These are phyloP conservation scores for Claviceps arundinis DNA, from an alignment of 2,329 filamentous ascomycete species.

Conservation along the genomic window DNA sequence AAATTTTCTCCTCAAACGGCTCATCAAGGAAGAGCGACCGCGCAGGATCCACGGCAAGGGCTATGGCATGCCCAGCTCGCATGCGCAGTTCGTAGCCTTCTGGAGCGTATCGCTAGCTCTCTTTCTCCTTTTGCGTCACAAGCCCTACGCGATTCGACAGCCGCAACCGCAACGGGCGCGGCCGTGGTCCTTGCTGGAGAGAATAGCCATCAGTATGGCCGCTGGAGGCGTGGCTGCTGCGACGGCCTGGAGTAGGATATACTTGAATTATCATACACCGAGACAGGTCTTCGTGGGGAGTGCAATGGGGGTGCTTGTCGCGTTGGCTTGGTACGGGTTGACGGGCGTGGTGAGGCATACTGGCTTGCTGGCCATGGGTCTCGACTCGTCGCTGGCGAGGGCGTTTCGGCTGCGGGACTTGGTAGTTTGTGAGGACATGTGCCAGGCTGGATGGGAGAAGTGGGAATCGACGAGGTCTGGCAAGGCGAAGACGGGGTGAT, in stretches of 20 bases:
- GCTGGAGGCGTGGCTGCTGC: constrained; percentile 48
- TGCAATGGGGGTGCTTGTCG: constrained; percentile 56
- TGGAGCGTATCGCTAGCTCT: constrained; percentile 75
- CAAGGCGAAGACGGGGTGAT: constrained; percentile 13
- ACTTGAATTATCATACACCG: constrained; percentile 83
- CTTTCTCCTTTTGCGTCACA: constrained; percentile 74
- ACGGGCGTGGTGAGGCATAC: constrained; percentile 52
- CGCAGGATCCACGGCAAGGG: constrained; percentile 76
- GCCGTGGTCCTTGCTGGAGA: constrained; percentile 48
- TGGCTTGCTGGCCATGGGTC: constrained; percentile 58
- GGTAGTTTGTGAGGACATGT: constrained; percentile 74
- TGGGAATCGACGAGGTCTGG: constrained; percentile 50
- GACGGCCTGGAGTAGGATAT: constrained; percentile 74
- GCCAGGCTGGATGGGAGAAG: constrained; percentile 85
- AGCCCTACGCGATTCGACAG: constrained; percentile 28
- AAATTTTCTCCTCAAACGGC: constrained; percentile 79
- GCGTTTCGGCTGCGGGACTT: constrained; percentile 69
- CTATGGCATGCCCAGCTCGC: constrained; percentile 92
- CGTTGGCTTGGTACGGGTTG: constrained; percentile 63
- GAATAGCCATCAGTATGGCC: constrained; percentile 38
- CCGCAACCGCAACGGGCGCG: constrained; percentile 8
- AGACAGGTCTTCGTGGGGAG: constrained; percentile 77
- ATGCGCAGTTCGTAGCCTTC: constrained; percentile 88
- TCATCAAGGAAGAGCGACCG: constrained; percentile 86
- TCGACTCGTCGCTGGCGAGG: constrained; percentile 52